A percentile compares a stretch with the other conserved stretches of the same genome.
Conservation (phyloP, 2,329 filamentous ascomycete genomes). For the Eutypella sp. region DNA sequence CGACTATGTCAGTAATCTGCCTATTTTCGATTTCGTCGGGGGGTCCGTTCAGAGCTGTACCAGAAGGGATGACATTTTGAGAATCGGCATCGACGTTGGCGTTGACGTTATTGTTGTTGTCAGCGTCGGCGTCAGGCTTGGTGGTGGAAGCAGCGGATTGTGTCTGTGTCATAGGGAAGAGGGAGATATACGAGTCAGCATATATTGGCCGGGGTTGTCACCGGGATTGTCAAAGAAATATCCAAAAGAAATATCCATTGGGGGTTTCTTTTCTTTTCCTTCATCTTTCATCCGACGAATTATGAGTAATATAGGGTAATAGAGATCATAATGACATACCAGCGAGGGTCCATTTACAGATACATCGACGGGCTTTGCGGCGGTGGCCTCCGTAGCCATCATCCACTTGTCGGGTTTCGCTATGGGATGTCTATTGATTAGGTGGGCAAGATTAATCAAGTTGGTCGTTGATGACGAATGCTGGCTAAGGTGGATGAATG, state of each 20-base stretch:
- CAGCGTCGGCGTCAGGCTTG: slow-evolving; percentile 37
- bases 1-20: slow-evolving; percentile 50
- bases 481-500: not conserved
- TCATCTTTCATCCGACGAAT: too few species aligned
- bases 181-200: slow-evolving; percentile 4
- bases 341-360: slow-evolving; percentile 26
- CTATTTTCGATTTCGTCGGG: slow-evolving; percentile 53
- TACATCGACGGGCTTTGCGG: slow-evolving; percentile 27
- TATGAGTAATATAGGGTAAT: too few species aligned
- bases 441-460: not conserved
- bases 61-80: slow-evolving; percentile 44
- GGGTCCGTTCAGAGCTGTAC: slow-evolving; percentile 44
- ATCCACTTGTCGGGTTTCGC: slow-evolving; percentile 22
- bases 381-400: slow-evolving; percentile 31
- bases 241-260: too few species aligned
- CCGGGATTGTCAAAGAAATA: too few species aligned
- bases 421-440: slow-evolving; percentile 11
- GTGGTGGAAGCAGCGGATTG: slow-evolving; percentile 28
- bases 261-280: too few species aligned
- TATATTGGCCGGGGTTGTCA: too few species aligned
- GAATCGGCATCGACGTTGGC: too few species aligned
- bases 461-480: not conserved
- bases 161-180: slow-evolving; percentile 8
- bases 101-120: too few species aligned
- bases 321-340: slow-evolving; percentile 28